Evolutionary conservation across 2,329 filamentous ascomycete species (phyloP).

Genomic region (Nigrospora oryzae): DNA sequence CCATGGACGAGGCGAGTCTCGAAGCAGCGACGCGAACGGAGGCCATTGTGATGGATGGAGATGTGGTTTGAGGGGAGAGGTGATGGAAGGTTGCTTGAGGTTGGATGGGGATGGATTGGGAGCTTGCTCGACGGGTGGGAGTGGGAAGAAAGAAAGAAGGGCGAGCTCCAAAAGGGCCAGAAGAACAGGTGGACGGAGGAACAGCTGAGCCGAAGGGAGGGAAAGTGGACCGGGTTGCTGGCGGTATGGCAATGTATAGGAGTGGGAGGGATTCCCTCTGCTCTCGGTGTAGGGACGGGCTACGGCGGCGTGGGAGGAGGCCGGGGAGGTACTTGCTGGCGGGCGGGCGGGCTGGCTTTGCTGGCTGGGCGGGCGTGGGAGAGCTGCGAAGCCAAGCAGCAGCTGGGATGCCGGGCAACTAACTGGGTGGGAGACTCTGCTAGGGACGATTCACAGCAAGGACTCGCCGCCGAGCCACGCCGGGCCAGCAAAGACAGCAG

Average conservation of each 20-base stretch:
- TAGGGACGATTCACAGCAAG: not conserved
- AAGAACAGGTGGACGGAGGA: conserved; percentile 3
- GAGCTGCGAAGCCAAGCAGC: not conserved
- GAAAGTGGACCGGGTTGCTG: not conserved
- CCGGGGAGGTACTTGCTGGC: not conserved
- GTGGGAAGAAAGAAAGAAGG: conserved; percentile 19
- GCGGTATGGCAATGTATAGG: not conserved
- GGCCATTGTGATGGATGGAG: conserved; percentile 63
- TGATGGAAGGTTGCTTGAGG: conserved; percentile 15
- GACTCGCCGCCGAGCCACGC: conserved; percentile 4
- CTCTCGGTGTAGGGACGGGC: too few species aligned
- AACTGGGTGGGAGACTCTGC: not conserved
- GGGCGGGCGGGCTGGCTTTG: not conserved
- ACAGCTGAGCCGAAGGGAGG: conserved; percentile 1
- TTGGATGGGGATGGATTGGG: conserved; percentile 13
- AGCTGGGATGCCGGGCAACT: not conserved
- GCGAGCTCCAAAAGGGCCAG: conserved; percentile 16
- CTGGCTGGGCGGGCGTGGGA: too few species aligned
- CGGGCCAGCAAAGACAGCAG: not conserved
- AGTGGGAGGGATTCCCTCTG: not conserved
- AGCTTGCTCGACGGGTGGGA: conserved; percentile 18
- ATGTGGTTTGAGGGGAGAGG: conserved; percentile 31
- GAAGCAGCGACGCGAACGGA: conserved; percentile 69
- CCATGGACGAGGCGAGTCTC: conserved; percentile 69
- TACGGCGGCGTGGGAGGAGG: not conserved